Evolutionary conservation across 331 rosid genomes (phyloP), one percentile per base, ranked within the genome.

Genomic region (Spiraea crenata): DNA sequence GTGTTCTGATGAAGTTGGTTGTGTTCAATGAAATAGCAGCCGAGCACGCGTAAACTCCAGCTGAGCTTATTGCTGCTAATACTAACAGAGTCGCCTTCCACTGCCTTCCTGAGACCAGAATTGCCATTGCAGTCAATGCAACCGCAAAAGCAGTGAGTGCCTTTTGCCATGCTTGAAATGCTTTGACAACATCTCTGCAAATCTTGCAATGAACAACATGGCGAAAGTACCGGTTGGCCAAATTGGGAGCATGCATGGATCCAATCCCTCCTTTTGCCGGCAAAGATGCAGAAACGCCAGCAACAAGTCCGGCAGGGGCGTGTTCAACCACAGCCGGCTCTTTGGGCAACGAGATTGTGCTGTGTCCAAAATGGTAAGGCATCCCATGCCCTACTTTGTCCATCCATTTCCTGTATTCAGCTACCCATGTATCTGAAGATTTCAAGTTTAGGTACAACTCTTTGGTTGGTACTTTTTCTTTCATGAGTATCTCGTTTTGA

Each of bases 311-410:
- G 0, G 93, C 99, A 0, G 99, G 99, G 7, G 97, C 96, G 35
- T 95, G 97, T 59, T 95, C 97, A 14, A 95, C 84, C 48, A 95
- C 96, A 6, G 99, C 99, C 40, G 97, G 97, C 77, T 86, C 88
- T 73, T 82, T 74, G 3, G 99, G 99, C 81, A 91, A 75, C 2
- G 89, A 83, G 69, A 95, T 87, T 9, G 96, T 87, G 89, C 82
- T 81, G 79, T 95, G 95, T 65, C 99, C 99, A 51, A 95, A 91
- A 79, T 95, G 88, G 72, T 95, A 95, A 1, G 99, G 99, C 99
- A 95, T 91, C 48, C 99, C 99, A 38, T 95, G 96, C 55, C 99
- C 99, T 5, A 82, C 99, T 77, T 85, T 95, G 86, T 95, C 99
- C 97, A 95, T 91, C 99, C 99, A 95, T 76, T 80, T 88, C 58